Evolutionary conservation across 2,329 filamentous ascomycete genomes (phyloP).

Genomic region (Cryphonectria parasitica): DNA sequence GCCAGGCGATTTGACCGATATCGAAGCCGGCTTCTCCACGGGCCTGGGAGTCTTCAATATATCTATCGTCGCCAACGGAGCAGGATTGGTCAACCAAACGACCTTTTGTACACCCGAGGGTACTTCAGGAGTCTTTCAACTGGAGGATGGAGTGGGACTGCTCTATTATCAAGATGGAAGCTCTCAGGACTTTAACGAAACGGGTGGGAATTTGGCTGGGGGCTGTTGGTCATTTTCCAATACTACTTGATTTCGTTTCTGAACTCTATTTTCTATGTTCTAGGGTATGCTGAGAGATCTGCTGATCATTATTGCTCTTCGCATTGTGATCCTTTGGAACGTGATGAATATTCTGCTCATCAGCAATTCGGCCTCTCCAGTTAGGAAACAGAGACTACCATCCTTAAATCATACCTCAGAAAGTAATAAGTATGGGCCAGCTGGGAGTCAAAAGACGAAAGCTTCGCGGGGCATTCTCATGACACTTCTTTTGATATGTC

Average conservation of each 20-base stretch:
- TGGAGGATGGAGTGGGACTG: not conserved
- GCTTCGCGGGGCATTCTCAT: too few species aligned
- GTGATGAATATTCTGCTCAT: too few species aligned
- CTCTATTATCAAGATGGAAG: not conserved
- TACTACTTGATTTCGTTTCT: not conserved
- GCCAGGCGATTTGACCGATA: conserved; percentile 2
- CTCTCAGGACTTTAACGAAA: not conserved
- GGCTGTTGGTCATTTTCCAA: conserved; percentile 1
- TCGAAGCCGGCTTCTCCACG: conserved; percentile 5
- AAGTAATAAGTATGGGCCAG: too few species aligned
- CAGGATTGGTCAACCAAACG: not conserved
- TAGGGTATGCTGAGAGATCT: too few species aligned
- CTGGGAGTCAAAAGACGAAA: too few species aligned
- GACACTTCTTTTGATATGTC: too few species aligned
- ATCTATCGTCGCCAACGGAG: not conserved
- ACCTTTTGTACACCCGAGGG: not conserved
- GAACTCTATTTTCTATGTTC: not conserved
- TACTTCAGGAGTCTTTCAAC: not conserved
- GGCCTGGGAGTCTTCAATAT: conserved; percentile 14
- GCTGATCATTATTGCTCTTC: too few species aligned
- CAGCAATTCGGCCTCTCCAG: too few species aligned
- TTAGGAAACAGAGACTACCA: too few species aligned
- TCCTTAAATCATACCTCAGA: too few species aligned
- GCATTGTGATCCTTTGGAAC: too few species aligned
- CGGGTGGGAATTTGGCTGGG: not conserved